Base-by-base conservation (phyloP, 202 grass and related monocot species). In the Cymbopogon flexuosus region DNA sequence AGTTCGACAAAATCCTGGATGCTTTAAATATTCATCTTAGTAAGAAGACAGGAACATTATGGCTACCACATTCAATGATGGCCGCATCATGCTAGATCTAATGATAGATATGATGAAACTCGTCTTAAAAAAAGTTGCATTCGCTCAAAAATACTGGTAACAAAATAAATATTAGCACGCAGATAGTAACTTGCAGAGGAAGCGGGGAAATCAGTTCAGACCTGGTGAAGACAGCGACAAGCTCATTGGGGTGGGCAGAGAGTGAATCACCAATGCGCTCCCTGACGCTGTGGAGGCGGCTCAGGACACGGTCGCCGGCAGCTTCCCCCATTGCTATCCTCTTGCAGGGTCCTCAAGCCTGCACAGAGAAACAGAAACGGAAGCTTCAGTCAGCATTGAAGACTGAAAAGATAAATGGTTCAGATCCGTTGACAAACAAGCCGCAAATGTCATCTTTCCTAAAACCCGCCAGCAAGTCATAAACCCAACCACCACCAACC, bases 181-280 rank as follows among this genome's bases (percentile, higher is more conserved):
- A 47, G 45, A 54, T 12, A 16, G 18, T 51, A 59, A 41, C 37
- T 29, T 62, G 35, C 30, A 41, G 39, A 31, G 16, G 10, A 41
- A 6, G 10, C 1, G 60, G 22, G 1, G 19, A 43, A 68, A 29
- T 12, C 0, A 47, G 36, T 14, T 27, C 58, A 6, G 54, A 97
- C 93, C 93, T 97, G 78, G 93, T 93, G 88, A 97, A 97, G 62
- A 93, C 83, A 6, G 93, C 90, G 19, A 97, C 90, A 59, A 97
- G 87, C 81, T 97, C 93, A 79, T 97, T 97, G 16, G 93, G 90
- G 77, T 97, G 90, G 3, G 88, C 88, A n/a, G 90, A 93, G 75
- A 97, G 93, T 61, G 93, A 91, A 34, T 91, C 90, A 0, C 93
- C 88, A 43, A 97, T 89, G 72, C 91, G 88, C 84, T 97, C 93